Base-by-base conservation (phyloP, 345 rosid genomes). In the Syzygium jambos region DNA sequence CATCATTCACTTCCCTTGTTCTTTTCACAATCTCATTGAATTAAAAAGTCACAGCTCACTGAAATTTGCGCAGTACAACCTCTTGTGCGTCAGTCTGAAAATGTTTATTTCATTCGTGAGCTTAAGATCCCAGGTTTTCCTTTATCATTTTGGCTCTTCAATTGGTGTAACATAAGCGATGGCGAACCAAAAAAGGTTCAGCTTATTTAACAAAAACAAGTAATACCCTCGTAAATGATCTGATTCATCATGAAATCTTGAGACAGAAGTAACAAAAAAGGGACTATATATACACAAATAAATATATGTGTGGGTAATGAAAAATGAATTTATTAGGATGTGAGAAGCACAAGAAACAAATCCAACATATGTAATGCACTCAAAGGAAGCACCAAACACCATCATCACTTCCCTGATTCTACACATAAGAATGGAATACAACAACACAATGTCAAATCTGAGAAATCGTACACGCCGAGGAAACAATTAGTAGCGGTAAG, bases 161-260 rank as follows among this genome's bases (percentile, higher is more conserved):
- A 27, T 29, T 27, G 65, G 65, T 2, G 30, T 27, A 25, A 59
- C 65, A 59, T 11, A 25, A 59, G 29, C 0, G 0, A 59, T 0
- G 1, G 65, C 0, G 0, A 43, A 43, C 46, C 46, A 43, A 59
- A 25, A 59, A 59, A 59, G 0, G 65, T 59, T 59, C 0, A 15
- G 65, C 65, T 59, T 59, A 59, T 11, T 59, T 59, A 27, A 59
- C 27, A 59, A 57, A 1, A 59, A 59, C 65, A 59, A 59, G 65
- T 0, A 59, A 27, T 27, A 0, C 65, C 16, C 16, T 59, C 30
- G 0, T 0, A 11, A 59, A 59, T 59, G 27, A 59, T 59, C 65
- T 25, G 65, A 11, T 59, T 11, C 0, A 6, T 59, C 65, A 59
- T 0, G 65, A 59, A 59, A 59, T 59, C 30, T 11, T 59, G 65